Evolutionary conservation across 805 yeast species (phyloP).

Genomic region (Nakazawaea laoshanensis): DNA sequence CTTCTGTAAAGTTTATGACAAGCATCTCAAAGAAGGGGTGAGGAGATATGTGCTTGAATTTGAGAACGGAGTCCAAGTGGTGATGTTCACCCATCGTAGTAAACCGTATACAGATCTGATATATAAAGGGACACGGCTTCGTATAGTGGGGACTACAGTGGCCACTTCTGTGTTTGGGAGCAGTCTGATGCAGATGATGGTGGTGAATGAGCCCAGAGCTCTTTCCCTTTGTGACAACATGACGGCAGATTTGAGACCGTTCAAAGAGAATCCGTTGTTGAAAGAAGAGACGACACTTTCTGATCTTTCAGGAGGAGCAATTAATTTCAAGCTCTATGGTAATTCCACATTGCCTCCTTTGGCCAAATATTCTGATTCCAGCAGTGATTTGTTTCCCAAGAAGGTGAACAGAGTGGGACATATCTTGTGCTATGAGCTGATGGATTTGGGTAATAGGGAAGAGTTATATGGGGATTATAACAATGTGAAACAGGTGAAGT

Average conservation of each 20-base stretch:
- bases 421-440: slow-evolving; percentile 9
- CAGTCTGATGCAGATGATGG: slow-evolving; percentile 10
- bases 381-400: slow-evolving; percentile 9
- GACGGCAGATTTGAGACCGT: slow-evolving; percentile 11
- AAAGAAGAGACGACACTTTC: slow-evolving; percentile 9
- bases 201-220: slow-evolving; percentile 9
- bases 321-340: slow-evolving; percentile 10
- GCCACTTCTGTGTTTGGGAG: slow-evolving; percentile 10
- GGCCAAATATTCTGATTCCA: slow-evolving; percentile 9
- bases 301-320: slow-evolving; percentile 9
- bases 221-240: slow-evolving; percentile 11
- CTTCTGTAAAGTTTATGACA: slow-evolving; percentile 12
- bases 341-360: slow-evolving; percentile 12
- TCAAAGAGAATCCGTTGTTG: slow-evolving; percentile 10
- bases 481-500: slow-evolving; percentile 10
- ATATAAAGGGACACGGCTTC: slow-evolving; percentile 12
- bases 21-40: slow-evolving; percentile 11
- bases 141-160: slow-evolving; percentile 14
- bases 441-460: slow-evolving; percentile 4
- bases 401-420: slow-evolving; percentile 9
- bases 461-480: slow-evolving; percentile 9
- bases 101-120: slow-evolving; percentile 13
- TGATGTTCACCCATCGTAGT: slow-evolving; percentile 12
- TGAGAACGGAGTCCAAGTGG: slow-evolving; percentile 6
- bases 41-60: slow-evolving; percentile 11